Conservation (phyloP, 2,329 filamentous ascomycete genomes). For the Emmonsiellopsis sp. region DNA sequence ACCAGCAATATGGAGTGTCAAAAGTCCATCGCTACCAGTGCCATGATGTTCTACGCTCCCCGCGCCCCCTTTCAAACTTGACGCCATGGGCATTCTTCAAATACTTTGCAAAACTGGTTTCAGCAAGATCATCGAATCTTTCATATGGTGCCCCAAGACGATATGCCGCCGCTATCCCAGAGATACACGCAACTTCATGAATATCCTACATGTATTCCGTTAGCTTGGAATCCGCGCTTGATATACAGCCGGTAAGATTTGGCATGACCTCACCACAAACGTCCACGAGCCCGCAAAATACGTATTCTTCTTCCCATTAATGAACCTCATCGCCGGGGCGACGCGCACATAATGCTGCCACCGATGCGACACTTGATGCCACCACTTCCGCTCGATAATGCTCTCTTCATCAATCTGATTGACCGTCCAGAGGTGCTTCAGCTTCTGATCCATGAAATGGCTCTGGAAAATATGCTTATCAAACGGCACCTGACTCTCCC, state of each 20-base stretch:
- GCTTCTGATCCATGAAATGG: slow-evolving; percentile 50
- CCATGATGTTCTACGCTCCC: not conserved
- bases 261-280: slow-evolving; percentile 46
- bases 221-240: not conserved
- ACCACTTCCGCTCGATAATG: slow-evolving; percentile 52
- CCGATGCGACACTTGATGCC: slow-evolving; percentile 54
- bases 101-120: slow-evolving; percentile 26
- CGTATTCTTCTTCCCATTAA: slow-evolving; percentile 57
- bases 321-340: slow-evolving; percentile 63
- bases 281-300: slow-evolving; percentile 61
- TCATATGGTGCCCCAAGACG: slow-evolving; percentile 56
- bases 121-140: slow-evolving; percentile 23
- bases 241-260: not conserved
- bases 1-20: too few relatives aligned
- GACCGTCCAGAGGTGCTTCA: slow-evolving; percentile 50
- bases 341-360: slow-evolving; percentile 54
- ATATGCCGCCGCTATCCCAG: slow-evolving; percentile 62
- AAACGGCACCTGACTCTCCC: slow-evolving; percentile 29
- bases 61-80: not conserved
- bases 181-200: slow-evolving; percentile 62
- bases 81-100: slow-evolving; percentile 13
- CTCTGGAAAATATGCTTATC: slow-evolving; percentile 61
- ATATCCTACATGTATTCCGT: slow-evolving; percentile 27
- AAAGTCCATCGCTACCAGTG: not conserved
- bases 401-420: slow-evolving; percentile 48